A percentile compares a stretch with the other conserved stretches of the same genome.
These are phyloP conservation scores for Graphiopsis chlorocephala DNA, from an alignment of 2,329 filamentous ascomycete genomes.

Conservation along the genomic window DNA sequence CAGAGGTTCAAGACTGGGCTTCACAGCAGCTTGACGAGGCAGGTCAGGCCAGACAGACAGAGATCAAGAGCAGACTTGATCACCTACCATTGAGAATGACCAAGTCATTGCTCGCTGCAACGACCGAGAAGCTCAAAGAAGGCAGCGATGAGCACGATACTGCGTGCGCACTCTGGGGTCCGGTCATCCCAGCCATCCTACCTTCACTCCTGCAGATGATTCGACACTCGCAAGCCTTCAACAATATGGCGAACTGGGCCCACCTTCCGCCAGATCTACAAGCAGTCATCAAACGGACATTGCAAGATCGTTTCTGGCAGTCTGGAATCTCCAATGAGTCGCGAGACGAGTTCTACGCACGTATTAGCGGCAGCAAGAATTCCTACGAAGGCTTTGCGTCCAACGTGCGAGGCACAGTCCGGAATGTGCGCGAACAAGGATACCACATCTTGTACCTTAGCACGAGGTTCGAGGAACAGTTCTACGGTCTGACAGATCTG, in stretches of 20 bases:
- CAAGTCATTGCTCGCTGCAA: slow-evolving; percentile 88
- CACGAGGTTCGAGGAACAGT: slow-evolving; percentile 79
- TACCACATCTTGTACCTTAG: slow-evolving; percentile 95
- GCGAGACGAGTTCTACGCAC: slow-evolving; percentile 93
- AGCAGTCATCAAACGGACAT: slow-evolving; percentile 71
- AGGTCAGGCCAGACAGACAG: slow-evolving; percentile 73
- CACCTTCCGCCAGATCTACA: slow-evolving; percentile 73
- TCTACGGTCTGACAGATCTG: slow-evolving; percentile 85
- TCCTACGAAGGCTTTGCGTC: slow-evolving; percentile 93
- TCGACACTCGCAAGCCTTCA: slow-evolving; percentile 85
- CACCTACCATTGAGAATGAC: slow-evolving; percentile 78
- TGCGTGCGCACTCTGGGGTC: slow-evolving; percentile 79
- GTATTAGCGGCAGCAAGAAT: slow-evolving; percentile 81
- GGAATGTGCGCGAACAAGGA: slow-evolving; percentile 86
- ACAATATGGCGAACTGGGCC: slow-evolving; percentile 81
- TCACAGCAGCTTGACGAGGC: slow-evolving; percentile 71
- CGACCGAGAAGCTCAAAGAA: slow-evolving; percentile 82
- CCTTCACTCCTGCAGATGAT: slow-evolving; percentile 81
- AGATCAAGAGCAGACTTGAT: slow-evolving; percentile 73
- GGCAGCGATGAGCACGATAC: slow-evolving; percentile 69
- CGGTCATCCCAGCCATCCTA: slow-evolving; percentile 77
- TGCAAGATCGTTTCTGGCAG: slow-evolving; percentile 98
- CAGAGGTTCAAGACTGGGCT: slow-evolving; percentile 80
- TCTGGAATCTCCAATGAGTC: slow-evolving; percentile 94
- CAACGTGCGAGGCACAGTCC: slow-evolving; percentile 81